These are phyloP conservation scores for Erythrophleum fordii DNA, from an alignment of 306 rosid genomes.

Conservation along the genomic window DNA sequence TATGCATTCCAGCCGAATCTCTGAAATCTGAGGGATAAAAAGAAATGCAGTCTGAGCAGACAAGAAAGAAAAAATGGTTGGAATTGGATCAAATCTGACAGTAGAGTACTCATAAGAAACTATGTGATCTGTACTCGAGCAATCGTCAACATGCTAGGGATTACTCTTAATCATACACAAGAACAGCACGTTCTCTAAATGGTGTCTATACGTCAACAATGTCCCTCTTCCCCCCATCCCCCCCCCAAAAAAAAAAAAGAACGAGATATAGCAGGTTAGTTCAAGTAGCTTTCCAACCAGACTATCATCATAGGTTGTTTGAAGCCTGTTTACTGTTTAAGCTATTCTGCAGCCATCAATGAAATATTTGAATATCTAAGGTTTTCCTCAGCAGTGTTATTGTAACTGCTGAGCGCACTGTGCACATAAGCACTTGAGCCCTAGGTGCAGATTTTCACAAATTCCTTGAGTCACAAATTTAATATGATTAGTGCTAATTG, in stretches of 20 bases:
- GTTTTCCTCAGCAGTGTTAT: neutral
- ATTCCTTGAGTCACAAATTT: no score
- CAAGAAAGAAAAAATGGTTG: neutral
- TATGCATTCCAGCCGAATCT: neutral
- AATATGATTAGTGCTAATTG: no score
- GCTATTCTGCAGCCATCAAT: neutral
- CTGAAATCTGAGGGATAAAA: neutral
- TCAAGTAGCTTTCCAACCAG: neutral
- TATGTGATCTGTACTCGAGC: neutral
- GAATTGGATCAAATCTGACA: constrained; percentile 18
- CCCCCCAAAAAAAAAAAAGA: neutral
- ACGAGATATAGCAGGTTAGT: neutral
- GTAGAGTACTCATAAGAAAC: neutral
- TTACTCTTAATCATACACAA: constrained; percentile 21
- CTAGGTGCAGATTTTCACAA: no score
- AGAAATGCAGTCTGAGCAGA: constrained; percentile 17
- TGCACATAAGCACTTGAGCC: neutral
- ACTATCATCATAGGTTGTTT: neutral
- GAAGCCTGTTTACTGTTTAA: neutral
- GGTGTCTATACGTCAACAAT: neutral
- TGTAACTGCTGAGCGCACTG: neutral
- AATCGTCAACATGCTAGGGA: constrained; percentile 12
- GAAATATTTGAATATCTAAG: neutral
- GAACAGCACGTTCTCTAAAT: constrained; percentile 3
- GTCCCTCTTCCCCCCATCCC: no score